These are phyloP conservation scores for Cadophora sp. DNA, from an alignment of 2,329 filamentous ascomycete species.

Conservation along the genomic window DNA sequence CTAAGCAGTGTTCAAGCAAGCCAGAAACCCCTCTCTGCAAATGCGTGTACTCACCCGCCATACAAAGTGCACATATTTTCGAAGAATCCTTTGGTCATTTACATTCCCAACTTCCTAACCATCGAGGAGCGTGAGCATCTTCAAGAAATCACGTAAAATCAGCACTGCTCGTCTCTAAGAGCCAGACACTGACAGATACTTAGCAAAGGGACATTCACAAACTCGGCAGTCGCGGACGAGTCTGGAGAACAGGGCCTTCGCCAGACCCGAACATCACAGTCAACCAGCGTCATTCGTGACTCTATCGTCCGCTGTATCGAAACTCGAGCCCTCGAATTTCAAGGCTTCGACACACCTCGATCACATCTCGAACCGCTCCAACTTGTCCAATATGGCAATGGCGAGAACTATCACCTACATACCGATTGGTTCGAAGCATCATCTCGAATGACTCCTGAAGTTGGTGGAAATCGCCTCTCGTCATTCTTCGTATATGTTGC, in stretches of 20 bases:
- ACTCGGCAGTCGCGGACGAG: conserved; percentile 58
- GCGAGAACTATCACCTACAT: conserved; percentile 63
- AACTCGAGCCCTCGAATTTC: conserved; percentile 59
- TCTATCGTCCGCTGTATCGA: conserved; percentile 61
- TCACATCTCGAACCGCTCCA: conserved; percentile 65
- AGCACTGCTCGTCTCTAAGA: too few species aligned
- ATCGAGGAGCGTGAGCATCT: conserved; percentile 54
- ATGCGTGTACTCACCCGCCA: conserved; percentile 28
- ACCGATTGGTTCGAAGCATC: conserved; percentile 57
- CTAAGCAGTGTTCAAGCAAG: conserved; percentile 2
- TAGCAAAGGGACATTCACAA: conserved; percentile 37
- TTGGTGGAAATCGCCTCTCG: conserved; percentile 44
- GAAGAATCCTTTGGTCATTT: conserved; percentile 59
- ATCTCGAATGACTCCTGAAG: conserved; percentile 17
- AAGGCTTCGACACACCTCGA: conserved; percentile 59
- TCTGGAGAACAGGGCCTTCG: conserved; percentile 51
- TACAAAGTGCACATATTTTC: conserved; percentile 54
- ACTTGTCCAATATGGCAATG: conserved; percentile 62
- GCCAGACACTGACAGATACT: conserved; percentile 3
- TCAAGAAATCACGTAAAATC: conserved; percentile 55
- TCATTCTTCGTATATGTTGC: conserved; percentile 66
- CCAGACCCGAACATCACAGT: conserved; percentile 57
- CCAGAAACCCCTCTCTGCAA: conserved; percentile 14
- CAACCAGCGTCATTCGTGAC: conserved; percentile 51
- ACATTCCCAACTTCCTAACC: conserved; percentile 60